Base-by-base conservation (phyloP, 208 protist genomes). In the Trypanosoma vivax region DNA sequence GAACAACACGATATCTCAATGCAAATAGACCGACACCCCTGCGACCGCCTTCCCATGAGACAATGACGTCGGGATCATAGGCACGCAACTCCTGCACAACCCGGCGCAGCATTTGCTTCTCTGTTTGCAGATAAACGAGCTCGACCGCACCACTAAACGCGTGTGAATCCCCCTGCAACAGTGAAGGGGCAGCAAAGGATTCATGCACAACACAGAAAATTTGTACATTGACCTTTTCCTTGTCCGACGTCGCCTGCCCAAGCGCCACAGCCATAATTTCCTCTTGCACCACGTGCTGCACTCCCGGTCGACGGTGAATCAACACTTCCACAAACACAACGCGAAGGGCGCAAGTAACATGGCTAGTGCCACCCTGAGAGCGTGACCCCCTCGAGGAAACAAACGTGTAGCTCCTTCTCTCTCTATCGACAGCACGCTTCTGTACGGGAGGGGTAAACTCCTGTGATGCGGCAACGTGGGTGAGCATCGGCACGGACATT, bases 1-100 rank as follows among this genome's bases (percentile, higher is more conserved):
- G 47, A 31, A 77, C 69, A 9, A 52, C 31, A 0, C 53, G 53
- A 45, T 92, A 92, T 14, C 84, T 76, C 51, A 78, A 65, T 25
- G 77, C 65, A 10, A 92, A 33, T 18, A 76, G 51, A 6, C 78
- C 79, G 1, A 88, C 27, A 4, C 84, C 84, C 59, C 84, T 84
- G 68, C 76, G 79, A 51, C 62, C 58, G 11, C 74, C 78, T 33
- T 92, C 84, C 80, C 84, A 92, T 4, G 84, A 92, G 0, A 88
- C 42, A 18, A 92, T 49, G 9, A 89, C 27, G 33, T 92, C 85
- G 3, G 81, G 76, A 59, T 92, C 80, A 48, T 76, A 76, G 24
- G 18, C 16, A 5, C 58, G 42, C 1, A 89, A 55, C 60, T 83
- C 78, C 9, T 42, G 51, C 10, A 58, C 56, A 35, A 85, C 78